phyloP scores from a whole-genome alignment of 495 filamentous ascomycete species.

The Peziza echinospora region DNA sequence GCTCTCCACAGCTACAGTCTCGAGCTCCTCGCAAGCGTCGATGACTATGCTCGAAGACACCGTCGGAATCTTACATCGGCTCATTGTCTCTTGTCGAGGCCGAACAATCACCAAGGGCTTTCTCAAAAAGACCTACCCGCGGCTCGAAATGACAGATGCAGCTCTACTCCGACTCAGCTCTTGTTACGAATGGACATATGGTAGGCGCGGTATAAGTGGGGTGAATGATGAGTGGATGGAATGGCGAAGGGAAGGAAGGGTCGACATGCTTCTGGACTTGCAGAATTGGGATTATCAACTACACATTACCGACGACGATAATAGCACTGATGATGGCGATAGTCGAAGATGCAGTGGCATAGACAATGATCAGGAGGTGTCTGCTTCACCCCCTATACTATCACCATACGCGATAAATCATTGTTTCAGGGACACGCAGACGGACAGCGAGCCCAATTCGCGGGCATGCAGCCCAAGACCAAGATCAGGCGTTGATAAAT shows the following conservation, averaged over 20 bases:
- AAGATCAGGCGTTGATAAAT: no score
- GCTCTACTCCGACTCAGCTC: conserved; percentile 13
- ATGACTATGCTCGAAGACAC: conserved; percentile 7
- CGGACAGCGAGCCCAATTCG: neutral
- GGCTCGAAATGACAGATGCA: conserved; percentile 11
- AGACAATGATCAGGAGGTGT: neutral
- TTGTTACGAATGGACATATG: conserved; percentile 14
- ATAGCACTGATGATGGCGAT: neutral
- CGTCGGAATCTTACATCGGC: conserved; percentile 11
- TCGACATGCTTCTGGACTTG: conserved; percentile 9
- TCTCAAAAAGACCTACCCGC: conserved; percentile 14
- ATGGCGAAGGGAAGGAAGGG: conserved; percentile 15
- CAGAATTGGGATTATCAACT: conserved; percentile 8
- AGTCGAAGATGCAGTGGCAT: neutral
- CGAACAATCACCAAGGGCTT: conserved; percentile 17
- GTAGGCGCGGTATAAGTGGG: conserved; percentile 12
- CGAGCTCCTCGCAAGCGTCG: neutral
- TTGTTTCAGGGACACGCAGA: neutral
- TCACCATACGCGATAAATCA: neutral
- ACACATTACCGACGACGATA: neutral
- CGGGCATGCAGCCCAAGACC: neutral
- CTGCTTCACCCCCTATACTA: no score
- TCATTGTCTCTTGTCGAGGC: conserved; percentile 14
- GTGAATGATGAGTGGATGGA: conserved; percentile 19
- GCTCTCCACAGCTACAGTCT: conserved; percentile 5